Evolutionary conservation across 2,329 filamentous ascomycete genomes (phyloP), one percentile per base, ranked within the genome.

Genomic region (Ciborinia camelliae): DNA sequence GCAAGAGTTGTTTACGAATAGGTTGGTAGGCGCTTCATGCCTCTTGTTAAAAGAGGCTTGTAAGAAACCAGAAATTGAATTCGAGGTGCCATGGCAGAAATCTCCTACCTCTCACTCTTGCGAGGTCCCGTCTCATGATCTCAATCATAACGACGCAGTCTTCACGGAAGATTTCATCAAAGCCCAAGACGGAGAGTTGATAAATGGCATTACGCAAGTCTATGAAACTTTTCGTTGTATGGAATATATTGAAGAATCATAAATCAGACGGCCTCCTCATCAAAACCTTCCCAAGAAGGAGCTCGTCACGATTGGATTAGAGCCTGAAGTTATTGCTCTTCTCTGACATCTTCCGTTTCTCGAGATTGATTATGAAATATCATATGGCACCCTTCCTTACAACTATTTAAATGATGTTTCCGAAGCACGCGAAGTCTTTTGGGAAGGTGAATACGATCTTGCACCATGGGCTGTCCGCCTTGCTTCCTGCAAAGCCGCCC

Each of bases 161-260:
- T 61, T 61, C 58, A 61, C 58, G 12, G 58, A 61, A 61, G 32
- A 50, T 32, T 61, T 18, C n/a, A 23, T 61, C 43, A 52, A 26
- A 41, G 4, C 45, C 10, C 39, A 61, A 61, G 43, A 61, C 18
- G 58, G 32, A 30, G 58, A 30, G 26, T 61, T 61, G 30, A 52
- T 61, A 18, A 28, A 48, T 23, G 43, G 58, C n/a, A 41, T 61
- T 39, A 61, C 28, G 30, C 26, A 20, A 47, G 45, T 52, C 26
- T 41, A 61, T 48, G 45, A 48, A 52, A 39, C 58, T 61, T 43
- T 61, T 28, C 26, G n/a, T 47, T 37, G 15, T 35, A 61, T 51
- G 32, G 4, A 61, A 10, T 51, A 39, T 20, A 37, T 61, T 50
- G 28, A 61, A 47, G 45, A 28, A 30, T 37, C 45, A 23, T 43